These are phyloP conservation scores for Peniophora sp. DNA, from an alignment of 1,284 basidiomycete genomes.

Conservation along the genomic window DNA sequence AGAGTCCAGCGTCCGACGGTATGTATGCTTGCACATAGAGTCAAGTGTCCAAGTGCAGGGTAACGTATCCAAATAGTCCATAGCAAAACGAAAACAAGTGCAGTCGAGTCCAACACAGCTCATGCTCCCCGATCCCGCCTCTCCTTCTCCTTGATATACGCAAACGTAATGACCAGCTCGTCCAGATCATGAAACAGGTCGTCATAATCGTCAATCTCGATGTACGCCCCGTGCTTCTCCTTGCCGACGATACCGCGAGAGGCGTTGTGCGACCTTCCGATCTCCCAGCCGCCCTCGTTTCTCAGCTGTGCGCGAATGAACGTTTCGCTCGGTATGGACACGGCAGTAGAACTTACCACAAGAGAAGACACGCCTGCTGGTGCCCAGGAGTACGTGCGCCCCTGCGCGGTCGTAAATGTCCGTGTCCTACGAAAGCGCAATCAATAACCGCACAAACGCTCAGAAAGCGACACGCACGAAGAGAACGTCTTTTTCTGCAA, in stretches of 20 bases:
- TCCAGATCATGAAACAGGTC: neutral
- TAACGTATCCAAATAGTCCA: too few species aligned
- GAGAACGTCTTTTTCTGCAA: neutral
- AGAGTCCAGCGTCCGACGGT: too few species aligned
- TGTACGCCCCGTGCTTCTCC: neutral
- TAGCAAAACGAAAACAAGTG: too few species aligned
- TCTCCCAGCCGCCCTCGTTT: neutral
- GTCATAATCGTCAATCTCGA: neutral
- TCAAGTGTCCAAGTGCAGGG: too few species aligned
- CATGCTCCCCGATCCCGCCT: neutral
- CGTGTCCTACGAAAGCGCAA: neutral
- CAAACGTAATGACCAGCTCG: neutral
- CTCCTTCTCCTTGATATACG: neutral
- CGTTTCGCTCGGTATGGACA: neutral
- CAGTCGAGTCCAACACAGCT: too few species aligned
- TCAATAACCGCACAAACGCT: neutral
- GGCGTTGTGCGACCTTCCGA: neutral
- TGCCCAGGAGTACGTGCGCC: neutral
- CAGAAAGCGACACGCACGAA: neutral
- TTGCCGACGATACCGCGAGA: neutral
- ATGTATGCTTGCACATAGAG: too few species aligned
- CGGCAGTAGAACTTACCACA: neutral
- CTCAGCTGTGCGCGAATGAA: neutral
- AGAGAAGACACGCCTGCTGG: neutral
- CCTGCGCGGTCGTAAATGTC: neutral